Base-by-base conservation (phyloP, 192 early-diverging fungal species). In the Phlyctochytrium bullatum region DNA sequence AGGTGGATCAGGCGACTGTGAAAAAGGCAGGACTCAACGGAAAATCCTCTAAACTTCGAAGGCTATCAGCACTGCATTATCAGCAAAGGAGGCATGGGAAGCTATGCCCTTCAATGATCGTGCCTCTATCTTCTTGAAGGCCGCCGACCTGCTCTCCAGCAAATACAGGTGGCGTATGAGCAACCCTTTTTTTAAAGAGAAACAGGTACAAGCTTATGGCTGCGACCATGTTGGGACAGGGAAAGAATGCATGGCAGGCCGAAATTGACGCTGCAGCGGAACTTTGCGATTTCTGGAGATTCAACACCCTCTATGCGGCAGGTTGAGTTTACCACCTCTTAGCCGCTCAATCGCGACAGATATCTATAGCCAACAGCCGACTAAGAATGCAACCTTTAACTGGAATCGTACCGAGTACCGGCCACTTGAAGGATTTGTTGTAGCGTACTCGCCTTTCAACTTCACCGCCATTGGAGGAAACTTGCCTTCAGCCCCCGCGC, bases 381-480 rank as follows among this genome's bases (percentile, higher is more conserved):
- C 91, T 65, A 88, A 89, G 80, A 95, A 96, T 83, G 71, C 90
- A 14, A 65, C 84, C 28, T 83, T 86, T 34, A 85, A 82, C 51
- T 98, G 97, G 97, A 98, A 98, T 83, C 87, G 95, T 64, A 82
- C 88, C 67, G 97, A 98, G 83, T 96, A 95, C 83, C 90, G 97
- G 36, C 86, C 91, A 33, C 84, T 98, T 36, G 97, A 98, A 79
- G 97, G 97, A n/a, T 97, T 97, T 69, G 95, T 98, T 33, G 89
- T 93, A 59, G 97, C 95, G 34, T 92, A 96, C 68, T 94, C 95
- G 30, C 97, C 97, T 25, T 98, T 98, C 87, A 98, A 98, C 82
- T 98, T 98, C 76, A 98, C 97, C 36, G 97, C 97, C 62, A 98
- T 98, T 74, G 97, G 93, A 68, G 95, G 90, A 69, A 98, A 98